phyloP scores from a whole-genome alignment of 768 basidiomycete genomes.

The Pisolithus microcarpus region DNA sequence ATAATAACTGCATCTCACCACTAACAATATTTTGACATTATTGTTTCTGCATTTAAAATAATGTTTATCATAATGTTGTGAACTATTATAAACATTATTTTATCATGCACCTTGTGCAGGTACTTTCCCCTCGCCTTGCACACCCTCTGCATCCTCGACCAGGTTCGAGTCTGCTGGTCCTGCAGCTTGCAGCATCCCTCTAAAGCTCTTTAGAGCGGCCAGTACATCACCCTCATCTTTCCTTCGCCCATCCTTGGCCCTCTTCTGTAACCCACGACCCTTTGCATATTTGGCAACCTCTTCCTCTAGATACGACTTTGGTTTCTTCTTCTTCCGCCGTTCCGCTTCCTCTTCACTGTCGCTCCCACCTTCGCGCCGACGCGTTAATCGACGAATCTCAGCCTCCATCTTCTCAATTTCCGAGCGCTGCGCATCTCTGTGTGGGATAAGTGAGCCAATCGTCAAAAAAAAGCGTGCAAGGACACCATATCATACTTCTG shows the following conservation, averaged over 20 bases:
- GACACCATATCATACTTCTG: constrained; percentile 40
- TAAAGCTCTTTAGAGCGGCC: constrained; percentile 61
- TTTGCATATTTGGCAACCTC: constrained; percentile 79
- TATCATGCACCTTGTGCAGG: neutral
- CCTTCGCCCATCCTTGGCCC: constrained; percentile 43
- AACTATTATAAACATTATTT: too few relatives aligned
- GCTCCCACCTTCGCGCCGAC: constrained; percentile 45
- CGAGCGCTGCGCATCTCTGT: constrained; percentile 56
- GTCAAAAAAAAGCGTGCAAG: neutral
- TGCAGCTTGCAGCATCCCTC: constrained; percentile 52
- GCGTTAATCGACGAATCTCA: constrained; percentile 73
- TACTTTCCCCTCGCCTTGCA: constrained; percentile 12
- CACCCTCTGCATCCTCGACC: neutral
- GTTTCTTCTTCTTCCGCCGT: constrained; percentile 50
- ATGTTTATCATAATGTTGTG: too few relatives aligned
- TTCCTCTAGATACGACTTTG: constrained; percentile 67
- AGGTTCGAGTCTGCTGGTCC: constrained; percentile 29
- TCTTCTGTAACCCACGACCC: constrained; percentile 50
- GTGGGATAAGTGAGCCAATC: neutral
- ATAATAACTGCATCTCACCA: too few relatives aligned
- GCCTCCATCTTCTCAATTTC: constrained; percentile 87
- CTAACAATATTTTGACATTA: too few relatives aligned
- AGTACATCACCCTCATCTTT: constrained; percentile 71
- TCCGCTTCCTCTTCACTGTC: constrained; percentile 59
- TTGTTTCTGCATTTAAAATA: too few relatives aligned